Percentiles rank a stretch among this genome's conserved stretches.
These are phyloP conservation scores for Hydnum rufescens DNA, from an alignment of 768 basidiomycete species.

Conservation along the genomic window DNA sequence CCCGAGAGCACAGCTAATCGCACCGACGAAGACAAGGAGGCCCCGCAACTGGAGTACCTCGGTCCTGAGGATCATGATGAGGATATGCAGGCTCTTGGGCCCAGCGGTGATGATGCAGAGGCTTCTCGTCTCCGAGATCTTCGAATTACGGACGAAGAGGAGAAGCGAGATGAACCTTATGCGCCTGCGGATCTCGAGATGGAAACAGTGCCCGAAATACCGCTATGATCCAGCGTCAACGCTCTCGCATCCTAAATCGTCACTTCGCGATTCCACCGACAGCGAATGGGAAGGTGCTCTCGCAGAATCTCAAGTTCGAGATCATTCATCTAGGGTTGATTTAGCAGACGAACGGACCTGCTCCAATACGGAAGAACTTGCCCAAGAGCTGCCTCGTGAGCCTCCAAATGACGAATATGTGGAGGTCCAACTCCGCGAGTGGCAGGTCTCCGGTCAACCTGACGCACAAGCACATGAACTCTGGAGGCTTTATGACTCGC, in stretches of 20 bases:
- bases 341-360: too few relatives aligned
- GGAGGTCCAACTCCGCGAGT: constrained; percentile 36
- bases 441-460: constrained; percentile 41
- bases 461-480: constrained; percentile 41
- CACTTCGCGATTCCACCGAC: too few relatives aligned
- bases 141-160: constrained; percentile 30
- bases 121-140: constrained; percentile 66
- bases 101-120: constrained; percentile 58
- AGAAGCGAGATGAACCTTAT: constrained; percentile 13
- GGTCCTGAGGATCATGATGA: constrained; percentile 44
- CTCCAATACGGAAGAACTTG: too few relatives aligned
- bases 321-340: too few relatives aligned
- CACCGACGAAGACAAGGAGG: constrained; percentile 7
- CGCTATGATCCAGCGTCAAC: background rate
- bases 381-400: too few relatives aligned
- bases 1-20: constrained; percentile 22
- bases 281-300: too few relatives aligned
- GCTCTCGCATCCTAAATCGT: background rate
- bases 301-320: too few relatives aligned
- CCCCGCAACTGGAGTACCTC: constrained; percentile 58
- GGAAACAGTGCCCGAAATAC: background rate
- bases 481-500: constrained; percentile 82
- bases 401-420: constrained; percentile 14
- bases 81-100: constrained; percentile 77
- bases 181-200: background rate